Conservation (phyloP, 306 rosid species). For the Cotoneaster glaucophyllus region DNA sequence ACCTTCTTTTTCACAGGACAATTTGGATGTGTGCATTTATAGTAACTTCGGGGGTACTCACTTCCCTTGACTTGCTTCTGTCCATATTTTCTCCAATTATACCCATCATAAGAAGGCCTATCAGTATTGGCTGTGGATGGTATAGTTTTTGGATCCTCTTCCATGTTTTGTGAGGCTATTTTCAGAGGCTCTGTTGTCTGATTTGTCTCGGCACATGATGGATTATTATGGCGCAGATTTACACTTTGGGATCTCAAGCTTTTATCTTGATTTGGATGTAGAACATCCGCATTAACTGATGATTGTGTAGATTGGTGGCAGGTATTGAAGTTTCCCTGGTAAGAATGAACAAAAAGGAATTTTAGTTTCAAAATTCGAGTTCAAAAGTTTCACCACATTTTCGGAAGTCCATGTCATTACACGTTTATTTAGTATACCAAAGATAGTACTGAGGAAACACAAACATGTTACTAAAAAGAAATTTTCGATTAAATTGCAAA, state of each 20-base stretch:
- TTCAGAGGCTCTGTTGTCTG: constrained; percentile 33
- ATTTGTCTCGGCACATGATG: constrained; percentile 31
- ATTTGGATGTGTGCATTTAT: constrained; percentile 87
- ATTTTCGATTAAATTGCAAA: neutral
- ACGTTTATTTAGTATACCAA: neutral
- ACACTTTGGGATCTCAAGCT: constrained; percentile 27
- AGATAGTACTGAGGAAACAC: neutral
- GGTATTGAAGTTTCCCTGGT: constrained; percentile 62
- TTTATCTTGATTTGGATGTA: constrained; percentile 37
- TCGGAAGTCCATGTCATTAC: neutral
- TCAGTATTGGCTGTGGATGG: constrained; percentile 42
- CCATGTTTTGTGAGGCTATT: constrained; percentile 33
- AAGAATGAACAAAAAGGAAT: constrained; percentile 3
- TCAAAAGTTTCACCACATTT: neutral
- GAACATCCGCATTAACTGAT: constrained; percentile 34
- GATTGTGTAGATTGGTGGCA: constrained; percentile 36
- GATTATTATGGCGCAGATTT: constrained; percentile 29
- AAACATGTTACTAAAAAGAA: neutral
- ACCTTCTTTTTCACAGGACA: constrained; percentile 96
- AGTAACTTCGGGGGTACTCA: constrained; percentile 88
- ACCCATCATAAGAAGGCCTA: constrained; percentile 86
- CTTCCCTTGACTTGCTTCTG: constrained; percentile 98
- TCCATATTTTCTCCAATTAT: constrained; percentile 97
- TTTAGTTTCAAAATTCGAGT: neutral
- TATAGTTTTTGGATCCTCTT: constrained; percentile 48